Evolutionary conservation across 176 grass and related monocot genomes (phyloP), one percentile per base, ranked within the genome.

Genomic region (Carex littledalei): DNA sequence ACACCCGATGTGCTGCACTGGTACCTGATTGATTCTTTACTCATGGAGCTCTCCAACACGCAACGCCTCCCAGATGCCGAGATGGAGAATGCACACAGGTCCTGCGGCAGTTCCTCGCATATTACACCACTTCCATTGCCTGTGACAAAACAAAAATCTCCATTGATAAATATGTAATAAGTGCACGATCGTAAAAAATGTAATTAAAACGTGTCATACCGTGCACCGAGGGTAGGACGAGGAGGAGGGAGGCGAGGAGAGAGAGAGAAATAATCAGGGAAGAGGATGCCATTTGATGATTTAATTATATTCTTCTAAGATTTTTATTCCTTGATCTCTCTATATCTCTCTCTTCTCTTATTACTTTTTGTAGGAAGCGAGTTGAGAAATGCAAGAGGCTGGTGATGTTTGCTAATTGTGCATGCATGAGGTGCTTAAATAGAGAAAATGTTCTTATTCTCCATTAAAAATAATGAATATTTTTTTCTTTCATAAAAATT

Each of bases 21-120:
- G 79, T 72, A 83, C 15, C 41, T 63, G 50, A 39, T 43, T 12
- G 37, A 3, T 80, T 24, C 61, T 50, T 60, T 65, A 77, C 77
- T 26, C 2, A 74, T 69, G n/a, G 55, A 61, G 34, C 75, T 90
- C 83, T 92, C 93, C 67, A 95, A 84, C 83, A 91, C 73, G 85
- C 93, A 95, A 10, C 89, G 79, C 79, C 5, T 61, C 15, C 88
- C 89, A 8, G 53, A 20, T 34, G 93, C 86, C 47, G 93, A 91
- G 83, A 95, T 87, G 29, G 89, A 87, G 85, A 95, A 92, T 50
- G 87, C 88, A 58, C 93, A 95, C 72, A 87, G 73, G n/a, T 92
- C 87, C 58, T 80, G 74, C 41, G 90, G 93, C 72, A 95, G 83
- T 37, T 91, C 87, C 90, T 92, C 93, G 53, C 93, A 95, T n/a